These are phyloP conservation scores for Elaeis oleifera DNA, from an alignment of 202 grass and related monocot species.

Conservation along the genomic window DNA sequence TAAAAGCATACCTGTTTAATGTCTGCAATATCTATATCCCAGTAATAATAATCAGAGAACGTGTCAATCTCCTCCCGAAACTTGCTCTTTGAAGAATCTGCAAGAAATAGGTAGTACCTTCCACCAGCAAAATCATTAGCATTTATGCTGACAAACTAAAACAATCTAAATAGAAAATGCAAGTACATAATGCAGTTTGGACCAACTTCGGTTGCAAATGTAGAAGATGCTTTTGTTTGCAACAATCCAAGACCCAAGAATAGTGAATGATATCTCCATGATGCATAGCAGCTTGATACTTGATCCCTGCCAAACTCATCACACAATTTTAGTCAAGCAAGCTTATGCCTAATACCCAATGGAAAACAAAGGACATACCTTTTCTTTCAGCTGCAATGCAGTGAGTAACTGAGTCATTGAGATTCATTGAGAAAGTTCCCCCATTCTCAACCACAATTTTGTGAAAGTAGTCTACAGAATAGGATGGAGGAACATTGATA, in stretches of 20 bases:
- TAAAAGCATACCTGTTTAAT: conserved; percentile 56
- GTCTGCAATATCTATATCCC: conserved; percentile 75
- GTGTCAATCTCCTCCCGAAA: conserved; percentile 74
- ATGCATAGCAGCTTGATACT: conserved; percentile 66
- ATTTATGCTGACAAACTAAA: background rate
- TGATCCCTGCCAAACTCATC: conserved; percentile 52
- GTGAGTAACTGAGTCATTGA: conserved; percentile 87
- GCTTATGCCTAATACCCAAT: background rate
- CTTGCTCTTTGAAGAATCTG: conserved; percentile 62
- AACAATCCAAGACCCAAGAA: conserved; percentile 88
- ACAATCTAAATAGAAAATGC: conserved; percentile 1
- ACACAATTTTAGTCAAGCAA: conserved; percentile 4
- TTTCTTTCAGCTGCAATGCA: conserved; percentile 79
- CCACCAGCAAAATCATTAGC: too few relatives aligned
- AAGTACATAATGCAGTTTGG: conserved; percentile 18
- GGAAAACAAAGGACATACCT: conserved; percentile 40
- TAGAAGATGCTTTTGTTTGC: conserved; percentile 63
- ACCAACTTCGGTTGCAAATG: conserved; percentile 78
- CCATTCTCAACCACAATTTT: conserved; percentile 91
- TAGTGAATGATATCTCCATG: conserved; percentile 85
- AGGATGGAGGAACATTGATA: conserved; percentile 68
- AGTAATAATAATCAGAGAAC: conserved; percentile 74
- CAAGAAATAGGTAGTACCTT: conserved; percentile 82
- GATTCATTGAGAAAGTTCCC: conserved; percentile 93
- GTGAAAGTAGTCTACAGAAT: conserved; percentile 82